Conservation (phyloP, 257 asterid genomes). For the Parsonsia alboflavescens region DNA sequence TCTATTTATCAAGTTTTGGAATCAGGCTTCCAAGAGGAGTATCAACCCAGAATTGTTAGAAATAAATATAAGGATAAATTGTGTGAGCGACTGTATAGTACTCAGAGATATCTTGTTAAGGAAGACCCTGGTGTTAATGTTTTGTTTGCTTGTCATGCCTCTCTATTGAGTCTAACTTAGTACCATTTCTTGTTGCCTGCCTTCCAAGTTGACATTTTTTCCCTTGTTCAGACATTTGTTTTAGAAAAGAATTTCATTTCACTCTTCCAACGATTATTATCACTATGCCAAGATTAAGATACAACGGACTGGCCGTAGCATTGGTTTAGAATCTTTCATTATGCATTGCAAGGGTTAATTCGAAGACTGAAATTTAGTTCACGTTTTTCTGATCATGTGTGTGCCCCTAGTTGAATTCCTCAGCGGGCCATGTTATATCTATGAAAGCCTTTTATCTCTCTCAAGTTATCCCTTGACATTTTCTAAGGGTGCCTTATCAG, state of each 20-base stretch:
- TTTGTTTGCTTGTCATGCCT: conserved; percentile 18
- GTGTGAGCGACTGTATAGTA: conserved; percentile 17
- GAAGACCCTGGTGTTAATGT: conserved; percentile 11
- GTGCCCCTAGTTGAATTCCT: not conserved
- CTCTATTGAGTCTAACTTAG: not conserved
- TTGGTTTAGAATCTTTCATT: not conserved
- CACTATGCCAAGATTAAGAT: no score
- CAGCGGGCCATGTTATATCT: not conserved
- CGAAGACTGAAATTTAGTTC: not conserved
- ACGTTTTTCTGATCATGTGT: not conserved
- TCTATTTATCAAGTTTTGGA: conserved; percentile 5
- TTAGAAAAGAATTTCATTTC: not conserved
- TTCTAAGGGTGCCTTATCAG: not conserved
- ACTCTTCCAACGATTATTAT: not conserved
- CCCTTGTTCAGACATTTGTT: not conserved
- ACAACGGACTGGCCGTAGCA: not conserved
- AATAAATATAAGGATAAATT: conserved; percentile 28
- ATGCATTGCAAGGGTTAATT: not conserved
- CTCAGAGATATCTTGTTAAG: conserved; percentile 13
- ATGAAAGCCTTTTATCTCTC: not conserved
- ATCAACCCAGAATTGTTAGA: conserved; percentile 23
- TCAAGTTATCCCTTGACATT: no score
- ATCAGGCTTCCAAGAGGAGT: conserved; percentile 23
- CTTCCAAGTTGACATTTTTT: not conserved
- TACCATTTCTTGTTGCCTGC: not conserved